Base-by-base conservation (phyloP, 225 moss, liverwort and hornwort genomes). In the Pleurozium schreberi region DNA sequence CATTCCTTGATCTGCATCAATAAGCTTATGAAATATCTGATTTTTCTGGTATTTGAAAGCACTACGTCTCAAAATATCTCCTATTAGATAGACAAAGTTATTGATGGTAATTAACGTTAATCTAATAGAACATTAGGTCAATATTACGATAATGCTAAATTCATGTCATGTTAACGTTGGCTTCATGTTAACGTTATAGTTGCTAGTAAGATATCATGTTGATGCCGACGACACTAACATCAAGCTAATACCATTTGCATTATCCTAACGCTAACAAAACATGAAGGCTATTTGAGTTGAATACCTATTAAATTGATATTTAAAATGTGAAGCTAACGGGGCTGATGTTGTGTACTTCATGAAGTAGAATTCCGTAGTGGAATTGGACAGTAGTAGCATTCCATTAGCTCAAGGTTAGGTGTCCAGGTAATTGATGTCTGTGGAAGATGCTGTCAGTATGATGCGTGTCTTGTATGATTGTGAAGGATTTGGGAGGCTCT, bases 401-500 rank as follows among this genome's bases (percentile, higher is more conserved):
- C 9, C 26, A 60, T 59, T 65, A 42, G 83, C 67, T 82, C 38
- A 75, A 65, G 57, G 50, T n/a, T n/a, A n/a, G n/a, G n/a, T n/a
- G n/a, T n/a, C n/a, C n/a, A n/a, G n/a, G n/a, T n/a, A n/a, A n/a
- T n/a, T n/a, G n/a, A n/a, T n/a, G n/a, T 76, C 50, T 33, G 42
- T 47, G 58, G 55, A 57, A 55, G 74, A 27, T 81, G 83, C 78
- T 70, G 45, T 84, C 53, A 33, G 27, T 59, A 59, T n/a, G 66
- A 68, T 75, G 55, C 61, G 49, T 77, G 65, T 61, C 60, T 43
- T 80, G 3, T 21, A 60, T 73, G 66, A 53, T 63, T 90, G 88
- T 85, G 83, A 89, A 98, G 98, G 97, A 92, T 89, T 95, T 98
- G 93, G 98, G 98, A 87, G 98, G 98, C 68, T 98, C 98, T 43